Base-by-base conservation (phyloP, 805 yeast species). In the Saccharomyces jurei region DNA sequence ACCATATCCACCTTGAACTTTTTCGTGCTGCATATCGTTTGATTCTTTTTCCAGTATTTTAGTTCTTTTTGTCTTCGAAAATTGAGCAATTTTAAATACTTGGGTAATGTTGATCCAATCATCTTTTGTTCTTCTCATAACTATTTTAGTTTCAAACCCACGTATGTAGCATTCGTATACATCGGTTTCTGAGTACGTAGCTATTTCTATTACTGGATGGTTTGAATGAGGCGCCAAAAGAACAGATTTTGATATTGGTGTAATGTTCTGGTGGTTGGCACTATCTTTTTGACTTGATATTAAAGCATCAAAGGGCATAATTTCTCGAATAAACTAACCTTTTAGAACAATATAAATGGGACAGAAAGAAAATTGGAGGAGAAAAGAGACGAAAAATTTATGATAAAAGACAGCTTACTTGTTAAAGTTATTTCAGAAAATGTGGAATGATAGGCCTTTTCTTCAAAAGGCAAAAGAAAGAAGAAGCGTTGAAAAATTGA, bases 91-190 rank as follows among this genome's bases (percentile, higher is more conserved):
- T 66, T 87, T 87, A 60, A 87, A 74, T 41, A 87, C 84, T 66
- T 87, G 96, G 0, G 95, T 87, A 25, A 90, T 89, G 65, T 87
- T 87, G 53, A 94, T 89, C 98, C 98, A 94, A 62, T 91, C 87
- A 68, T 94, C 99, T 50, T 80, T 77, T 57, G 88, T 84, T 55
- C 98, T 77, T 63, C 98, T 81, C 98, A 94, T 94, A 1, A 68
- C 67, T 46, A 70, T 63, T 21, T 66, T 58, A 10, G 68, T 60
- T 54, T 63, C 71, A 46, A 53, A 61, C 52, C 84, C 88, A 32
- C 80, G 75, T 46, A 87, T 79, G 50, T 83, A 83, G 65, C 83
- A 80, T 65, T 85, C 90, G 64, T 69, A 77, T 6, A 79, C 83
- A 52, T 79, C 82, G 1, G 76, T 74, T 61, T 77, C 77, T 3